phyloP scores from a whole-genome alignment of 2,329 filamentous ascomycete genomes.

The Drechslerella stenobrocha region DNA sequence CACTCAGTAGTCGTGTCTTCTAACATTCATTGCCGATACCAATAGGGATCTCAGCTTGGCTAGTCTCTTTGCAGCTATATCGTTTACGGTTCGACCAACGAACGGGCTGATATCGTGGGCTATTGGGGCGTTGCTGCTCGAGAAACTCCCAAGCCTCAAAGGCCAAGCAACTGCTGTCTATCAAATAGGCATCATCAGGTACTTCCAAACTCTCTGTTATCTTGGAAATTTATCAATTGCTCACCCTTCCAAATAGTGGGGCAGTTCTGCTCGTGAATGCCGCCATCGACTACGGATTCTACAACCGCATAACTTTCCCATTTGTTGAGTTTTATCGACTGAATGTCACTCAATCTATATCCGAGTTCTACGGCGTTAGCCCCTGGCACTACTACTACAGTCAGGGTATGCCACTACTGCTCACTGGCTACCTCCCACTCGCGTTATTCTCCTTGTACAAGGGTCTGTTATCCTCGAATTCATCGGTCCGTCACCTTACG shows the following conservation, averaged over 20 bases:
- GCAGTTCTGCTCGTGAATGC: constrained; percentile 64
- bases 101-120: constrained; percentile 83
- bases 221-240: background rate
- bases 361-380: constrained; percentile 89
- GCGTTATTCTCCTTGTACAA: constrained; percentile 63
- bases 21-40: constrained; percentile 10
- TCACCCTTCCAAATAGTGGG: constrained; percentile 59
- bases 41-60: constrained; percentile 49
- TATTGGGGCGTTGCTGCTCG: constrained; percentile 59
- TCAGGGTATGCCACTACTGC: constrained; percentile 83
- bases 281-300: constrained; percentile 75
- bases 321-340: constrained; percentile 85
- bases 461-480: constrained; percentile 1
- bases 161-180: constrained; percentile 11
- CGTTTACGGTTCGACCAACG: constrained; percentile 84
- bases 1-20: no score
- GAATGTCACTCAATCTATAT: constrained; percentile 83
- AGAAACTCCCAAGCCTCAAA: constrained; percentile 17
- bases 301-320: constrained; percentile 83
- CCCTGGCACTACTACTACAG: constrained; percentile 90
- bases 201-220: background rate
- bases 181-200: constrained; percentile 8
- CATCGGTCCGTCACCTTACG: constrained; percentile 55
- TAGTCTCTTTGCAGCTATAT: constrained; percentile 70
- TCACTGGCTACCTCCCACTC: constrained; percentile 82